phyloP scores from a whole-genome alignment of 108 stramenopile genomes.

The Cyclotella cryptica region DNA sequence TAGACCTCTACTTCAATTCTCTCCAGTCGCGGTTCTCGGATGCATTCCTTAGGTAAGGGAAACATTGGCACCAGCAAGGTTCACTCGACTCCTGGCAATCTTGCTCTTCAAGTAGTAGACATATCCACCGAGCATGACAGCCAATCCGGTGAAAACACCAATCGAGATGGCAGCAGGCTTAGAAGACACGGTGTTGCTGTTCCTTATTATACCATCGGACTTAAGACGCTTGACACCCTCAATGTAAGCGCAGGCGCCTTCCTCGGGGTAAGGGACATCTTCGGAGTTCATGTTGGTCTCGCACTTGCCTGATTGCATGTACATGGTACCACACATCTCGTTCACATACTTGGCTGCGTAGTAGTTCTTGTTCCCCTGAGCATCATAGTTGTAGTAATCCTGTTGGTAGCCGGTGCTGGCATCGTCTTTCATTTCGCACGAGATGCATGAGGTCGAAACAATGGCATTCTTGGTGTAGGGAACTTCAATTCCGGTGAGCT shows the following conservation, averaged over 20 bases:
- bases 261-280: slow-evolving; percentile 76
- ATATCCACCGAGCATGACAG: slow-evolving; percentile 77
- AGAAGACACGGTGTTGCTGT: slow-evolving; percentile 58
- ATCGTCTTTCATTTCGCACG: slow-evolving; percentile 34
- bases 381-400: slow-evolving; percentile 48
- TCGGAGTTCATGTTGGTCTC: slow-evolving; percentile 66
- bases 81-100: slow-evolving; percentile 48
- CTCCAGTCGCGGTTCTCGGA: too few relatives aligned
- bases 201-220: slow-evolving; percentile 85
- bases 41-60: slow-evolving; percentile 26
- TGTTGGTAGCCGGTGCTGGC: slow-evolving; percentile 6
- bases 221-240: slow-evolving; percentile 86
- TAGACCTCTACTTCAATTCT: too few relatives aligned
- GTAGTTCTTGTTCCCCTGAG: slow-evolving; percentile 58
- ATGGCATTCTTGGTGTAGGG: slow-evolving; percentile 73
- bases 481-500: slow-evolving; percentile 48
- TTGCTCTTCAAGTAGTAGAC: slow-evolving; percentile 79
- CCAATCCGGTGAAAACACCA: slow-evolving; percentile 74
- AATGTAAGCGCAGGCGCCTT: slow-evolving; percentile 83
- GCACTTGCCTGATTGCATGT: slow-evolving; percentile 82
- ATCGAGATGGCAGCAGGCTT: slow-evolving; percentile 80
- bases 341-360: slow-evolving; percentile 53
- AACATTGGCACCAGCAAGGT: slow-evolving; percentile 43
- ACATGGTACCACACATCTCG: slow-evolving; percentile 68
- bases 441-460: slow-evolving; percentile 63